Evolutionary conservation across 129 eudicot genomes (phyloP).

Genomic region (Escallonia herrerae): DNA sequence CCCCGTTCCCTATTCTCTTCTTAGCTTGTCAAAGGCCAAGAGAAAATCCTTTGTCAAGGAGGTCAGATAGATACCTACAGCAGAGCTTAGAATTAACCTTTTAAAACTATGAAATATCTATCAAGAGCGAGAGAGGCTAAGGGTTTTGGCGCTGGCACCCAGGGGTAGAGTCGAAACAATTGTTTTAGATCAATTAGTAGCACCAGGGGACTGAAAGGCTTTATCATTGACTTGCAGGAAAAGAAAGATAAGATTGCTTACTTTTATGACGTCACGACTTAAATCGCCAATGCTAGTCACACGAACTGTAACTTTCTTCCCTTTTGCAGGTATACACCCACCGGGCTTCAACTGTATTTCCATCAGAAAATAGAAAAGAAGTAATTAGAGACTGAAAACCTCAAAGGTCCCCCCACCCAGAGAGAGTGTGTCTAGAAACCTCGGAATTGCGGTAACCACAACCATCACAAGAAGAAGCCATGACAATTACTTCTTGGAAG

Average conservation of each 20-base stretch:
- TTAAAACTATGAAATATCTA: too few relatives aligned
- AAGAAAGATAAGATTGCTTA: conserved; percentile 4
- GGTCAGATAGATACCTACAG: too few relatives aligned
- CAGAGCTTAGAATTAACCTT: too few relatives aligned
- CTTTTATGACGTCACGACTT: conserved; percentile 86
- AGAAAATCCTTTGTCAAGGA: too few relatives aligned
- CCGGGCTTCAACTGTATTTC: conserved; percentile 72
- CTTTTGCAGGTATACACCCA: conserved; percentile 70
- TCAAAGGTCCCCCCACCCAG: neutral
- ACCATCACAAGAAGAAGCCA: conserved; percentile 89
- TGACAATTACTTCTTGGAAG: conserved; percentile 93
- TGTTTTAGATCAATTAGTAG: too few relatives aligned
- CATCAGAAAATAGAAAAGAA: neutral
- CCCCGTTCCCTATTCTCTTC: too few relatives aligned
- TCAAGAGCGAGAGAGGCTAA: too few relatives aligned
- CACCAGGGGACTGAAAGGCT: too few relatives aligned
- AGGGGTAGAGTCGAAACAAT: too few relatives aligned
- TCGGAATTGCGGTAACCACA: conserved; percentile 93
- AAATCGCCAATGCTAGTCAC: conserved; percentile 60
- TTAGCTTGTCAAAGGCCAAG: too few relatives aligned
- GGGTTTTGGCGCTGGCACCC: too few relatives aligned
- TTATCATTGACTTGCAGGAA: too few relatives aligned
- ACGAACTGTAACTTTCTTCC: conserved; percentile 51
- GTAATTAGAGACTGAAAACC: neutral
- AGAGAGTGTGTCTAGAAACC: conserved; percentile 35